phyloP scores from a whole-genome alignment of 2,329 filamentous ascomycete genomes.

The Talaromyces sp. region DNA sequence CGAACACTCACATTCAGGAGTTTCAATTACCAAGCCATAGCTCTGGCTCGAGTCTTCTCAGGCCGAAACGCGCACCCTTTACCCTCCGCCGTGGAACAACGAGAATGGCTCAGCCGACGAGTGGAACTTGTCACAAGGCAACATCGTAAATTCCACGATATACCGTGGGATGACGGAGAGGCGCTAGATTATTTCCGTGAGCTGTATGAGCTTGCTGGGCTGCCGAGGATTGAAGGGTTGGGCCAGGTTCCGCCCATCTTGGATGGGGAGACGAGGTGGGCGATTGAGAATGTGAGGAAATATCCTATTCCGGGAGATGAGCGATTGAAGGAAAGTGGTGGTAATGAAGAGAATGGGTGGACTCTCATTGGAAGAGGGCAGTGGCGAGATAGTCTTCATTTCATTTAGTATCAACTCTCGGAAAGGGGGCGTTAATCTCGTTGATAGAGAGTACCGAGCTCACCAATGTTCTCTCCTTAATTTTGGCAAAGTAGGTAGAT shows the following conservation, averaged over 20 bases:
- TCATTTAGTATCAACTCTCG: conserved; percentile 17
- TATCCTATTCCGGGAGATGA: conserved; percentile 19
- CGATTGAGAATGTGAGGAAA: conserved; percentile 23
- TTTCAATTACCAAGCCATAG: conserved; percentile 64
- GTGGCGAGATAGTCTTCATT: conserved; percentile 20
- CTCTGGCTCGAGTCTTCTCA: conserved; percentile 55
- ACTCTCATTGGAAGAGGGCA: conserved; percentile 9
- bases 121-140: conserved; percentile 19
- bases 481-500: too few species aligned
- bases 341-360: conserved; percentile 11
- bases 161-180: conserved; percentile 23
- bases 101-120: conserved; percentile 53
- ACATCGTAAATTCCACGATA: conserved; percentile 22
- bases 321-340: neutral
- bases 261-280: conserved; percentile 24
- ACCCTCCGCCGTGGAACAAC: conserved; percentile 48
- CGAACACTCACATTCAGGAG: conserved; percentile 57
- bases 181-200: conserved; percentile 21
- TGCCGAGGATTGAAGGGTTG: conserved; percentile 22
- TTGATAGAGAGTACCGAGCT: too few species aligned
- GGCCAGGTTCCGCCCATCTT: conserved; percentile 22
- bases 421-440: too few species aligned
- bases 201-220: conserved; percentile 21
- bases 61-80: conserved; percentile 45
- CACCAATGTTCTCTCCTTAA: too few species aligned